Evolutionary conservation across 768 basidiomycete species (phyloP), one percentile per base, ranked within the genome.

Genomic region (Russula vinacea): DNA sequence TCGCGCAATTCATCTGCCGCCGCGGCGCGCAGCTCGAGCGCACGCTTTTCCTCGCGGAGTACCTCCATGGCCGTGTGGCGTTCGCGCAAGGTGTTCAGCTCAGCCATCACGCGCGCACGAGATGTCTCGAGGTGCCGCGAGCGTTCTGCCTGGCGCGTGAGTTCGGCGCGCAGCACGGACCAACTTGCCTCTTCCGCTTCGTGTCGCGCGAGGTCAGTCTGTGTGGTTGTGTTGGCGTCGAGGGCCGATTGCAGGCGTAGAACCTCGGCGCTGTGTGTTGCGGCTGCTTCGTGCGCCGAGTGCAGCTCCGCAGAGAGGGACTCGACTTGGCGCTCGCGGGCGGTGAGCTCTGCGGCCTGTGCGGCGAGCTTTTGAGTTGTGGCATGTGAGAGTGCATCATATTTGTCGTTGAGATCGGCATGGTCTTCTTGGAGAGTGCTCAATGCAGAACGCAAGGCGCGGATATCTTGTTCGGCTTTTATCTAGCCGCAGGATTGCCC

Each of bases 41-140:
- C 78, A 6, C 84, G 78, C 66, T 91, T 90, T 74, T 92, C 88
- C 71, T 92, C 91, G 37, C 81, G 78, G 40, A 93, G 71, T 2
- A 92, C 85, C 64, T 90, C 89, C 3, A 89, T 74, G 67, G 82
- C 86, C 8, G 78, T 74, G n/a, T 85, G 77, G 0, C 81, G 77
- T 64, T 84, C 84, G 39, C 82, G 78, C 17, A 89, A 77, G 13
- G 77, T 67, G 7, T 72, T 73, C 17, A 90, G 68, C 68, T 92
- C 88, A 0, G 78, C 70, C 3, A 71, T 78, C 58, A 89, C 73
- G 64, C 79, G 81, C 1, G 80, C 74, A 65, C 91, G 91, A 3
- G 78, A 77, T 7, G 76, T 70, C 71, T 92, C 89, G 0, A 92
- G 76, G 0, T 76, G 78, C 0, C 83, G 82, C 52, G 87, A 74